phyloP scores from a whole-genome alignment of 176 grass and related monocot species.

The Carex littledalei region DNA sequence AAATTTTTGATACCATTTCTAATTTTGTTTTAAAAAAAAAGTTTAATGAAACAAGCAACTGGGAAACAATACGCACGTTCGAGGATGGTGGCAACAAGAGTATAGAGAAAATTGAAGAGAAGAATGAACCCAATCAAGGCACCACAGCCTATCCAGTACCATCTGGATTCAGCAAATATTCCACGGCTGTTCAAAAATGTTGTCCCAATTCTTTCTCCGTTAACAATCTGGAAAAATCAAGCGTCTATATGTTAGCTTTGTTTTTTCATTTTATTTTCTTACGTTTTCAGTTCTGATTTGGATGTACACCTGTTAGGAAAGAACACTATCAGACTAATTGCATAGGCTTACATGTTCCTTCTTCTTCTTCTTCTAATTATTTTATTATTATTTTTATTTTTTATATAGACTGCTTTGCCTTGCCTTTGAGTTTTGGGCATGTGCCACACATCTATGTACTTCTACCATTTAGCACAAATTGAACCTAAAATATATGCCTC shows the following conservation, averaged over 20 bases:
- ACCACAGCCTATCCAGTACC: conserved; percentile 87
- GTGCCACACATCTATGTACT: neutral
- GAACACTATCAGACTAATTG: neutral
- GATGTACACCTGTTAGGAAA: neutral
- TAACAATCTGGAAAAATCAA: conserved; percentile 3
- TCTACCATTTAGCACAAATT: neutral
- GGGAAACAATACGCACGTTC: conserved; percentile 27
- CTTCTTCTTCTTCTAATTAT: neutral
- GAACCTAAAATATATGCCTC: neutral
- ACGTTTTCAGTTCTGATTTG: neutral
- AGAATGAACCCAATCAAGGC: conserved; percentile 69
- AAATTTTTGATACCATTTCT: neutral
- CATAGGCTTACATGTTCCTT: neutral
- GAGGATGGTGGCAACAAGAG: conserved; percentile 58
- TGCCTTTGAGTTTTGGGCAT: neutral
- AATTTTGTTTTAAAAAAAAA: neutral
- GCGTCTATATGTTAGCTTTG: neutral
- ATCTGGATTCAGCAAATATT: conserved; percentile 82
- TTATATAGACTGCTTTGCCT: neutral
- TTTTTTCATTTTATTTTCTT: too few species aligned
- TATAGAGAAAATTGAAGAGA: conserved; percentile 77
- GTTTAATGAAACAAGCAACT: neutral
- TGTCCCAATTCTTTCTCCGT: conserved; percentile 51
- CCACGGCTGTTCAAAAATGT: conserved; percentile 47
- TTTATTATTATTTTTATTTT: too few species aligned